Evolutionary conservation across 495 filamentous ascomycete genomes (phyloP), one percentile per base, ranked within the genome.

Genomic region (Letharia columbiana): DNA sequence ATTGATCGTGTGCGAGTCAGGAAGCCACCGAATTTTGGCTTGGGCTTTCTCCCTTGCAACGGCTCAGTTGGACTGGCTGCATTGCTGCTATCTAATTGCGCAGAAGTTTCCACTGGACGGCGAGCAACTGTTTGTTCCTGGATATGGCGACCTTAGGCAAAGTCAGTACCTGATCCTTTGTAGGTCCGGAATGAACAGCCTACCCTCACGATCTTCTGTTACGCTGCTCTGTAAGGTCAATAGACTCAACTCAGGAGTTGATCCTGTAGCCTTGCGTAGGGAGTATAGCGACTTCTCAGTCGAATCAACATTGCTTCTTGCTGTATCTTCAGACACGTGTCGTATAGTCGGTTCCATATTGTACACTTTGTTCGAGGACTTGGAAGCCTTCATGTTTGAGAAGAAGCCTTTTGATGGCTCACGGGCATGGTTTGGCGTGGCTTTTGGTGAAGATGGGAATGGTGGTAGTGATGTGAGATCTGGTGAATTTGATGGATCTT

Each of bases 1-100:
- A 88, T 83, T 13, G 89, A 91, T 62, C 84, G 86, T 39, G 87
- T 87, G 49, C 89, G 85, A 41, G 81, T 81, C 23, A 92, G 75
- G 33, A 91, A 78, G 37, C 82, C 78, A 44, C 78, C 77, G 68
- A 85, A 84, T 31, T 81, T 74, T 33, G 78, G 80, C 69, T 83
- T 83, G 60, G 71, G 76, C 67, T 78, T 84, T 66, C 76, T 81
- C 18, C n/a, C 40, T 12, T 58, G 42, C 13, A 31, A 37, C 23
- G 52, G 39, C 20, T 67, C 71, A 6, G 65, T 61, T 4, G 64
- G 65, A 12, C 47, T 66, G n/a, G 67, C 64, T 12, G 40, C 62
- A 39, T 66, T 13, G 4, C 35, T 57, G 31, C 23, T 66, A 20
- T 71, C 70, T 23, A 66, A 69, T 10, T 50, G 15, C 18, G 62